Base-by-base conservation (phyloP, 805 yeast genomes). In the Pichia exigua region DNA sequence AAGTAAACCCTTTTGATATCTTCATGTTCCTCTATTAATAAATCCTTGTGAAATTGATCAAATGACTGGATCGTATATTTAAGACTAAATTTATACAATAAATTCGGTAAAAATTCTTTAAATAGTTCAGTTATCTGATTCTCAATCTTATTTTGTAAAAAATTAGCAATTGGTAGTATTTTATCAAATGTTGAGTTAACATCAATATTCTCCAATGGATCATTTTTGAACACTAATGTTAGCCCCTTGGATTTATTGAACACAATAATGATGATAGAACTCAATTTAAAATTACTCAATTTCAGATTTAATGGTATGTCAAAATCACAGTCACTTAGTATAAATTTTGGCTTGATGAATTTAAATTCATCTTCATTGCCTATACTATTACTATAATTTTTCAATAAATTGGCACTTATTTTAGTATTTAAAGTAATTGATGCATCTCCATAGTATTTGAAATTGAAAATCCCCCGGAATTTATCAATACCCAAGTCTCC, bases 161-260 rank as follows among this genome's bases (percentile, higher is more conserved):
- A 86, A 53, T 81, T 77, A n/a, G 95, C 94, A 59, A 89, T 79
- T 1, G 90, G 90, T 47, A 85, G 85, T 44, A 89, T 85, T 42
- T 82, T 79, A 68, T 89, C 95, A 66, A 89, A 89, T n/a, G 95
- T 84, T 6, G 95, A 86, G 55, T 83, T 80, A 15, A 89, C 95
- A 59, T 81, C 82, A 55, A 89, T 88, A 21, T 83, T 78, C 58
- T 88, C 95, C 51, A 89, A 73, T 0, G 96, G 96, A 66, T 89
- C 96, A 66, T 89, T 89, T 59, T 91, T 78, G 69, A 89, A 89
- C 30, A 89, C 96, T 42, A 89, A 71, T 0, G 96, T 89, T 51
- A 89, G 74, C 1, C 96, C 96, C 61, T 87, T 87, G 4, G 85
- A 75, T 60, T 86, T 83, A 28, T 85, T 80, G 64, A 86, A 89